Base-by-base conservation (phyloP, 352 stramenopile species). In the Blastocystis hominis region DNA sequence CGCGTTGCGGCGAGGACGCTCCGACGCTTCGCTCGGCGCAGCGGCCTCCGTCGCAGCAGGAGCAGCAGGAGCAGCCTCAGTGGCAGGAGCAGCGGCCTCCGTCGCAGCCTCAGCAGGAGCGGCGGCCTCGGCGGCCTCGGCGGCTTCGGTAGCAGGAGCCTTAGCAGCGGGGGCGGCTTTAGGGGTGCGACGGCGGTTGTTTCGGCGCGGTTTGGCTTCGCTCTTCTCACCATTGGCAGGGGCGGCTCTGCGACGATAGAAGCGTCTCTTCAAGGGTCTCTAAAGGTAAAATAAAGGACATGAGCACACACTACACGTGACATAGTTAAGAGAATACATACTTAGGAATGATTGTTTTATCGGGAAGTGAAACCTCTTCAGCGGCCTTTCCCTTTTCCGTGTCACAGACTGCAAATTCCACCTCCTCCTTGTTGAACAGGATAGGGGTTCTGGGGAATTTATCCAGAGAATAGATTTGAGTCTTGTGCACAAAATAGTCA, bases 401-500 rank as follows among this genome's bases (percentile, higher is more conserved):
- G 2, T 87, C 42, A 40, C 36, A n/a, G 3, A 75, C 56, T 0
- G 36, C 24, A 34, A 87, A 87, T 47, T 87, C 77, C 13, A 87
- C 61, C 6, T 56, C 46, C 24, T 87, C 77, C 15, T 59, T 30
- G 34, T 63, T 75, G 20, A 40, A 38, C 17, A 87, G 59, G 56
- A 87, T 47, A 5, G 77, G 77, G n/a, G 17, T 59, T 3, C 44
- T 47, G 9, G 77, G 77, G 77, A 87, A 87, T 9, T 34, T 20
- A 64, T 87, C 77, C 46, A 77, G 55, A 15, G 77, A 87, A 15
- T 78, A 87, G 10, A 87, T 50, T 46, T 75, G 62, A 53, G 77
- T 78, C 47, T 46, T 75, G 77, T 87, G 77, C 54, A 87, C 77
- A 87, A 87, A 87, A 46, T 75, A 78, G 47, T 87, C 77, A 4